Base-by-base conservation (phyloP, 1,284 basidiomycete genomes). In the Microbotryomycetes sp. region DNA sequence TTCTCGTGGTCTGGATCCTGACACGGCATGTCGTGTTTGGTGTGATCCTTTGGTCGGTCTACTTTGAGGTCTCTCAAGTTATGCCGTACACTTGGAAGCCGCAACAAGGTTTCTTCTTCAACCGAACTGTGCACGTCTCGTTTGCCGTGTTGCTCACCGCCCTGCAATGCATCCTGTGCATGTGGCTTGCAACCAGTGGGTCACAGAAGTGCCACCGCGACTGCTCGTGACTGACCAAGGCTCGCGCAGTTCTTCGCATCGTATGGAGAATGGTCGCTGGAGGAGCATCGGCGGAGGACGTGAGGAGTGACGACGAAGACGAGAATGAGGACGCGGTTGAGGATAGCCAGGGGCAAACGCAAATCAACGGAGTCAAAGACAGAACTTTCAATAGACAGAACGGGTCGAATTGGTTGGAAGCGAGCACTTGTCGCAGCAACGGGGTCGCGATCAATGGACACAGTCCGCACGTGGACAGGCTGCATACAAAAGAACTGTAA, bases 1-100 rank as follows among this genome's bases (percentile, higher is more conserved):
- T 92, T 79, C 81, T 94, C 72, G 56, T 91, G 26, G 87, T 86
- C n/a, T 97, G 92, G 92, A 79, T 93, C 62, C 72, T 89, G 42
- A 92, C 92, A 1, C 84, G 92, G 56, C 89, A 96, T 72, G 76
- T 87, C 68, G 80, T 91, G 31, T 92, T 92, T 77, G 74, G 83
- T 46, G 75, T 84, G 59, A 83, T 86, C 65, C 86, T 92, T 69
- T 79, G 80, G 65, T 86, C 85, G 3, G 77, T 80, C 19, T 80
- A 80, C 59, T 72, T 78, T 62, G 83, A 88, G 61, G 72, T 77
- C 0, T 79, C 81, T 2, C 72, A 70, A 1, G 73, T 82, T 46
- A 77, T 88, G 22, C 71, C 79, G 2, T 81, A 80, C 65, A 72
- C 76, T 42, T 89, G 86, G 86, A 78, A 81, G 5, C 83, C 84